phyloP scores from a whole-genome alignment of 768 basidiomycete species.

The Scleroderma bovista region DNA sequence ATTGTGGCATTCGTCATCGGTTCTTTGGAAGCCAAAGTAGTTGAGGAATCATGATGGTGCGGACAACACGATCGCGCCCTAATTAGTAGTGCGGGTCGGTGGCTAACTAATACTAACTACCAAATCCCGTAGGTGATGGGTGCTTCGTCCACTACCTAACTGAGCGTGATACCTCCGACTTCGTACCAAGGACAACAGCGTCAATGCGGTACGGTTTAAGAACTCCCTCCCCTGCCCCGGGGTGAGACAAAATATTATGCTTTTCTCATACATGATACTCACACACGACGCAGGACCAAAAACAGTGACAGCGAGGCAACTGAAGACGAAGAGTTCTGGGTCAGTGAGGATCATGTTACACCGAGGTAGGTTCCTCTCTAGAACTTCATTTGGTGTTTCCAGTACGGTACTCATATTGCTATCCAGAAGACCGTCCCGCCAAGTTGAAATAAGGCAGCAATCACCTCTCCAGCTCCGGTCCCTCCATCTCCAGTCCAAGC shows the following conservation, averaged over 20 bases:
- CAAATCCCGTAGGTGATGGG: too few species aligned
- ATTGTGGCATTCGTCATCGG: too few species aligned
- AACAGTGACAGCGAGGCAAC: not conserved
- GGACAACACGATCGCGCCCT: too few species aligned
- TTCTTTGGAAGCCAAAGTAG: too few species aligned
- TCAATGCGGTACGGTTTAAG: constrained; percentile 52
- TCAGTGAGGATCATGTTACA: not conserved
- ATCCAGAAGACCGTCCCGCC: not conserved
- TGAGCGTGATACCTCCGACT: too few species aligned
- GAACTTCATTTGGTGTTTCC: too few species aligned
- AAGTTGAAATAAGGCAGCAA: not conserved
- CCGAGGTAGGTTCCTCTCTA: not conserved
- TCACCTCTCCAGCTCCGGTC: too few species aligned
- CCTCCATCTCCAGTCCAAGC: constrained; percentile 4
- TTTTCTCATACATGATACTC: constrained; percentile 10
- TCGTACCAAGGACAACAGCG: too few species aligned
- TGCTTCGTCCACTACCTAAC: too few species aligned
- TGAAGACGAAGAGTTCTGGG: not conserved
- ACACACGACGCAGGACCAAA: not conserved
- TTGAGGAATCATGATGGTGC: too few species aligned
- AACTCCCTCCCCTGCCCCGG: constrained; percentile 44
- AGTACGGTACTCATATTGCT: not conserved
- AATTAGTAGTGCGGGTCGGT: too few species aligned
- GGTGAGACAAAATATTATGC: constrained; percentile 20
- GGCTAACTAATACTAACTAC: too few species aligned